Conservation (phyloP, 345 rosid genomes). For the Stellera chamaejasme region DNA sequence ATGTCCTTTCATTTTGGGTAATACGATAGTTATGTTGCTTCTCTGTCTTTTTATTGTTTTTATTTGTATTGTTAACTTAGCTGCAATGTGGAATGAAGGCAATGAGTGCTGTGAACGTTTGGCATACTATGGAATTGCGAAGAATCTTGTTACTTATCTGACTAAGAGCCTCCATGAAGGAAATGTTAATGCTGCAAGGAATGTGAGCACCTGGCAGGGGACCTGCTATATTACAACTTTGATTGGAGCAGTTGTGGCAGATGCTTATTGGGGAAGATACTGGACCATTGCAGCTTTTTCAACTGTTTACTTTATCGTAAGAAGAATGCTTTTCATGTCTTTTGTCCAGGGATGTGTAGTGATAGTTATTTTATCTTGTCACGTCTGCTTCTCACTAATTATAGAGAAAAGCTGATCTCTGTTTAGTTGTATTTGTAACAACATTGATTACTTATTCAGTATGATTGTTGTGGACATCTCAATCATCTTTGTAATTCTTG, state of each 20-base stretch:
- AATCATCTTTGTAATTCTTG: no score
- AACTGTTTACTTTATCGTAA: slow-evolving; percentile 61
- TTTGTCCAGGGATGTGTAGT: background rate
- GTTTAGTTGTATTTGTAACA: background rate
- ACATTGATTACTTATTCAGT: background rate
- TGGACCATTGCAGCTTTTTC: slow-evolving; percentile 89
- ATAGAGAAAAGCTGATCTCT: no score
- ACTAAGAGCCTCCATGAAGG: slow-evolving; percentile 67
- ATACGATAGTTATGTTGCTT: background rate
- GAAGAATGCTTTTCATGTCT: background rate
- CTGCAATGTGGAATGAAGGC: slow-evolving; percentile 27
- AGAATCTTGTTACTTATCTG: slow-evolving; percentile 77
- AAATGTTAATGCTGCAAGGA: slow-evolving; percentile 74
- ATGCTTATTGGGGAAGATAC: slow-evolving; percentile 93
- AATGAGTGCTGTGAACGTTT: slow-evolving; percentile 85
- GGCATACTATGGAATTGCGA: slow-evolving; percentile 85
- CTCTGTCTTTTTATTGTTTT: background rate
- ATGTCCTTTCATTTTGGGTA: slow-evolving; percentile 86
- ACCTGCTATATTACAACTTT: slow-evolving; percentile 89
- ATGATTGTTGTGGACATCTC: no score
- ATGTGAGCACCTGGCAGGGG: slow-evolving; percentile 76
- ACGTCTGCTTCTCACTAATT: no score
- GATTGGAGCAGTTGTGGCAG: slow-evolving; percentile 77
- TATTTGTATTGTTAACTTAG: slow-evolving; percentile 7
- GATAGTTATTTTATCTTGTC: no score